Evolutionary conservation across 139 green algal species (phyloP).

Genomic region (Haematococcus lacustris): DNA sequence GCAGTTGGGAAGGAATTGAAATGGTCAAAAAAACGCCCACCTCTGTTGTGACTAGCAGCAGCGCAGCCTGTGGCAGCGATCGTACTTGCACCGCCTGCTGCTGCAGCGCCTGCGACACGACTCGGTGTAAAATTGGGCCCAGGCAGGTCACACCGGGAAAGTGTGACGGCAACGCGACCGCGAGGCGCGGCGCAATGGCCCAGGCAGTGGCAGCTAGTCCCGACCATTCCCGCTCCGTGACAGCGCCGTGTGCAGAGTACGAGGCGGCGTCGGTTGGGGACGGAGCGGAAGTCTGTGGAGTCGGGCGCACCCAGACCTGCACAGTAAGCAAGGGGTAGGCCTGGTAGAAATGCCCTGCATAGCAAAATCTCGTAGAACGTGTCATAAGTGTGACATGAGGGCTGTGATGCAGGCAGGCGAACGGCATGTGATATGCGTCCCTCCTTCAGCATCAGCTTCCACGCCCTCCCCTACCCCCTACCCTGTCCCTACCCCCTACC

Average conservation of each 20-base stretch:
- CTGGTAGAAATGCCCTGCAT: too few species aligned
- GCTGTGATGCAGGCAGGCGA: background rate
- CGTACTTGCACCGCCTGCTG: conserved; percentile 20
- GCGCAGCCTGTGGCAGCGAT: conserved; percentile 40
- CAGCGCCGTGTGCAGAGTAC: too few species aligned
- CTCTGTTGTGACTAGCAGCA: conserved; percentile 43
- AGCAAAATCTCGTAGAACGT: too few species aligned
- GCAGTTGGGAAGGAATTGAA: background rate
- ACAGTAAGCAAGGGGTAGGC: background rate
- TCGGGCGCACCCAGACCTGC: background rate
- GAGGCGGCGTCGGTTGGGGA: background rate
- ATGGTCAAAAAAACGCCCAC: background rate
- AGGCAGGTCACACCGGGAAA: background rate
- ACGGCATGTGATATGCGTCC: background rate
- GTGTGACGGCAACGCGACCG: background rate
- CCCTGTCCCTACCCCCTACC: too few species aligned
- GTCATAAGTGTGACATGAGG: background rate
- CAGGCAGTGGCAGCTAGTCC: background rate
- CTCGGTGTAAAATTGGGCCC: background rate
- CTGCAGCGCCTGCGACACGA: background rate
- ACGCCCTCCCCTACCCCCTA: too few species aligned
- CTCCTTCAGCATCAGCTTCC: background rate
- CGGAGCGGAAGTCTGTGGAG: background rate
- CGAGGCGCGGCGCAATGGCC: background rate
- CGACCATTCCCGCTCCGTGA: background rate